Evolutionary conservation across 331 rosid species (phyloP).

Genomic region (Saraca asoca): DNA sequence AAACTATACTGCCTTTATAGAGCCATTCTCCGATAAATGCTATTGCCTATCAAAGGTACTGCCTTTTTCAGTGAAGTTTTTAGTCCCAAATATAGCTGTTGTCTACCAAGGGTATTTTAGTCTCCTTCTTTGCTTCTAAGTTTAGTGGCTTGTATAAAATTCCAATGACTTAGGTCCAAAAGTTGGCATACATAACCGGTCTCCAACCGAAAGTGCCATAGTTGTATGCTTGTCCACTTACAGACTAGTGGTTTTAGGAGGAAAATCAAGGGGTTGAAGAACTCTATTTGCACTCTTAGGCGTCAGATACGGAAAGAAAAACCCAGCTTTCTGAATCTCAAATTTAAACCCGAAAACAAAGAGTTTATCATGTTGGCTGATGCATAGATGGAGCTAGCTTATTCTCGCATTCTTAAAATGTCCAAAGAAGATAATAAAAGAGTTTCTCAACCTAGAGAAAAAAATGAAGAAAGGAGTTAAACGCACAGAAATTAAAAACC

Average conservation of each 20-base stretch:
- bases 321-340: background rate
- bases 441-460: constrained; percentile 2
- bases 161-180: constrained; percentile 19
- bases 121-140: constrained; percentile 3
- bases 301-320: too few relatives aligned
- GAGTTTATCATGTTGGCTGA: background rate
- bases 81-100: background rate
- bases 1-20: background rate
- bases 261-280: background rate
- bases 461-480: background rate
- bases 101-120: background rate
- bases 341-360: background rate
- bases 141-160: background rate
- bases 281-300: too few relatives aligned
- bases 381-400: background rate
- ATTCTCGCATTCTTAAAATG: background rate
- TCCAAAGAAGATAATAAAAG: background rate
- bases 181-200: background rate
- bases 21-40: background rate
- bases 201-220: background rate
- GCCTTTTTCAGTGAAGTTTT: background rate
- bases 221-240: constrained; percentile 16
- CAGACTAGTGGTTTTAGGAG: background rate
- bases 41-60: background rate
- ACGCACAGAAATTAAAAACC: background rate